Base-by-base conservation (phyloP, 306 rosid genomes). In the Senna tora region DNA sequence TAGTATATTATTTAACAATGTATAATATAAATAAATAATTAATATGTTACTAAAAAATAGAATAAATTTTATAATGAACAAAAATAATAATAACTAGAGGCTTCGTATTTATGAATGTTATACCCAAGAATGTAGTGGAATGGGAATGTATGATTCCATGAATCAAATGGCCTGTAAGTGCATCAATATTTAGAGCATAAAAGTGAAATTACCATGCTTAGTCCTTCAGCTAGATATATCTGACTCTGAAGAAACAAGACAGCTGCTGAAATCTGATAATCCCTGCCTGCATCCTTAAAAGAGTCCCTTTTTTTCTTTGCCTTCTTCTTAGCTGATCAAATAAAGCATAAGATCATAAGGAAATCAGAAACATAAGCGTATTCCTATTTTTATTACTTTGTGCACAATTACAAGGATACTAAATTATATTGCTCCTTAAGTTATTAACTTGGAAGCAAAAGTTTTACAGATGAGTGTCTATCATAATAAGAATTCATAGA, bases 241-340 rank as follows among this genome's bases (percentile, higher is more conserved):
- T 94, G 96, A 79, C 98, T 89, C 77, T 91, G 98, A 73, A 94
- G 87, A 83, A 86, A 91, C 84, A 85, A 81, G 71, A 94, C 93
- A 52, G 88, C 85, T 21, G 94, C 87, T 28, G 97, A 85, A 58
- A 89, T 79, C 73, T 81, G 90, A 74, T 74, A 77, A 78, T 91
- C 96, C 74, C 61, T 84, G 19, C 78, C 88, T 11, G 57, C 71
- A 38, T 89, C 98, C 85, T 89, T 91, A 12, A 69, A 72, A 72
- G 84, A 73, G 71, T 89, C 96, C 82, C 79, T 85, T 76, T 86
- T 91, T 65, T 91, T 94, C 91, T 94, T 94, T 63, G 88, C 71
- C 83, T 77, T 91, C 69, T 79, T 83, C 72, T 89, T 93, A 69
- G 88, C 98, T 93, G 86, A 82, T 76, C 73, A 77, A 69, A 80